phyloP scores from a whole-genome alignment of 148 eudicot genomes.

The Heliosperma pusillum region DNA sequence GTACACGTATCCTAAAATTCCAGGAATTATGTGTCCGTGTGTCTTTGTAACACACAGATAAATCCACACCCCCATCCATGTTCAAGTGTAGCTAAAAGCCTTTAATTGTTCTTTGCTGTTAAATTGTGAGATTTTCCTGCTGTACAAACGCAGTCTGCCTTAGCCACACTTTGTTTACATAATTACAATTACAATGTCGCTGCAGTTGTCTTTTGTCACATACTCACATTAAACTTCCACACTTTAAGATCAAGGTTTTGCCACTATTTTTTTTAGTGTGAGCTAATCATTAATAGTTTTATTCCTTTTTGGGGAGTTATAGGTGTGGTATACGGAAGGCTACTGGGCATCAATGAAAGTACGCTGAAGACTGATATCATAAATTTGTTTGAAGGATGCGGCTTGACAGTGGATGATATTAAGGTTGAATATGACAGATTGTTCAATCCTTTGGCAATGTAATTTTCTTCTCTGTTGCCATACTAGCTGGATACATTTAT shows the following conservation, averaged over 20 bases:
- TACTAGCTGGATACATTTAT: neutral
- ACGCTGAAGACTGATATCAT: slow-evolving; percentile 54
- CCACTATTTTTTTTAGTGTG: neutral
- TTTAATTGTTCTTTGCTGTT: too few species aligned
- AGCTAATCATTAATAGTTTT: neutral
- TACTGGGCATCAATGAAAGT: slow-evolving; percentile 37
- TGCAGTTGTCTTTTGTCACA: neutral
- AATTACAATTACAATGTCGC: neutral
- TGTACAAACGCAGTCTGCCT: too few species aligned
- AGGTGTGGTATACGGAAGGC: slow-evolving; percentile 40
- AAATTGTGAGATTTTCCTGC: too few species aligned
- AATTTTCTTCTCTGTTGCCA: slow-evolving; percentile 21
- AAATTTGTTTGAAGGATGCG: slow-evolving; percentile 49
- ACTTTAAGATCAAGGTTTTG: neutral
- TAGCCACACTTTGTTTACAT: too few species aligned
- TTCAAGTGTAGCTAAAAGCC: too few species aligned
- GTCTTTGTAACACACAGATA: too few species aligned
- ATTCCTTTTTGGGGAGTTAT: neutral
- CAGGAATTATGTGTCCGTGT: too few species aligned
- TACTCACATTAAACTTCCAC: neutral
- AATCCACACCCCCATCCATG: too few species aligned
- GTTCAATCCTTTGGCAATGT: slow-evolving; percentile 42
- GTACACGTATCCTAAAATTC: too few species aligned
- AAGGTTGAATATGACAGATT: slow-evolving; percentile 48
- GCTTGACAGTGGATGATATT: slow-evolving; percentile 46